phyloP scores from a whole-genome alignment of 2,329 filamentous ascomycete species.

The Keithomyces neogunnii region DNA sequence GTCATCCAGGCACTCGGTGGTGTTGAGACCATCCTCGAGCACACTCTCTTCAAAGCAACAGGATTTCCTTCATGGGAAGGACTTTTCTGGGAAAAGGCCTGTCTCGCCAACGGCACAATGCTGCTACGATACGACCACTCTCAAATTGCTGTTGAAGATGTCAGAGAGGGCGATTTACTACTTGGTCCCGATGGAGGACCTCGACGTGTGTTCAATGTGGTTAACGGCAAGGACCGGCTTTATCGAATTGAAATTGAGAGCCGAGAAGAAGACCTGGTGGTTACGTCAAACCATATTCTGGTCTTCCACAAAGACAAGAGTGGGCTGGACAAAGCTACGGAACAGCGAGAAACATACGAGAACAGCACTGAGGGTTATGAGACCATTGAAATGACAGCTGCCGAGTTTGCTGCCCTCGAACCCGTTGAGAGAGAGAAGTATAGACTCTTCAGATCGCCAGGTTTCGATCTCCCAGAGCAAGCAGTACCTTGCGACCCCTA shows the following conservation, averaged over 20 bases:
- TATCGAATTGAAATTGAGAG: slow-evolving; percentile 38
- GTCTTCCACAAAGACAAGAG: slow-evolving; percentile 30
- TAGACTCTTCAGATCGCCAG: slow-evolving; percentile 25
- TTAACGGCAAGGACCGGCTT: slow-evolving; percentile 35
- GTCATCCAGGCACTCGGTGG: slow-evolving; percentile 93
- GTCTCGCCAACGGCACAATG: slow-evolving; percentile 25
- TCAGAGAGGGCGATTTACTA: slow-evolving; percentile 38
- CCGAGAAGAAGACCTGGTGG: slow-evolving; percentile 36
- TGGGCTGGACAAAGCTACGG: not conserved
- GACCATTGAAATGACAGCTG: slow-evolving; percentile 37
- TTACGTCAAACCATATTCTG: slow-evolving; percentile 40
- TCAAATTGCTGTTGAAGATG: slow-evolving; percentile 37
- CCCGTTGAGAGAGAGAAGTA: slow-evolving; percentile 25
- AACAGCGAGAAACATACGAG: no score
- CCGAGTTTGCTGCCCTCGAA: slow-evolving; percentile 31
- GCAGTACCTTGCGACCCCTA: not conserved
- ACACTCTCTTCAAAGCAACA: slow-evolving; percentile 93
- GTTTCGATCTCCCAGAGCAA: slow-evolving; percentile 19
- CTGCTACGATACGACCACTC: slow-evolving; percentile 34
- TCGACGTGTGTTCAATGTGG: slow-evolving; percentile 40
- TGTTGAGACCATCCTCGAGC: slow-evolving; percentile 96
- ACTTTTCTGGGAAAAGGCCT: slow-evolving; percentile 75
- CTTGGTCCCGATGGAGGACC: slow-evolving; percentile 38
- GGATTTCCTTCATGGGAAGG: slow-evolving; percentile 97
- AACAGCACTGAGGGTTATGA: slow-evolving; percentile 20